phyloP scores from a whole-genome alignment of 2,329 filamentous ascomycete genomes.

The Capronia coronata region DNA sequence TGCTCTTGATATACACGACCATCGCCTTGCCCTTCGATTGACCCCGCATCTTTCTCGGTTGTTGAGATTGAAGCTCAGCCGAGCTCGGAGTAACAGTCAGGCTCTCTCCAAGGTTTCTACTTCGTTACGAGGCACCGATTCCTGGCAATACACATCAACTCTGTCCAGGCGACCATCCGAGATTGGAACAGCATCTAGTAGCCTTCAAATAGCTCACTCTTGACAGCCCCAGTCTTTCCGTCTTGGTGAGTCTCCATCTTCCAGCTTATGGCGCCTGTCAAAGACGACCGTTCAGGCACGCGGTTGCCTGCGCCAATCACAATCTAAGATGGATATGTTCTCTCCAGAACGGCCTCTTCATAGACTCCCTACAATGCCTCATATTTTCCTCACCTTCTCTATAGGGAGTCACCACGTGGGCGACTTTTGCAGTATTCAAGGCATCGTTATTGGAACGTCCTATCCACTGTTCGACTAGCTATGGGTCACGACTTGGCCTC shows the following conservation, averaged over 20 bases:
- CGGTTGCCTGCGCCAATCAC: not conserved
- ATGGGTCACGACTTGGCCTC: not conserved
- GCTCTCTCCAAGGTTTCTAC: too few relatives aligned
- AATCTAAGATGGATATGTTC: not conserved
- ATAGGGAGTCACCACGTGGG: not conserved
- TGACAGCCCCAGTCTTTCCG: not conserved
- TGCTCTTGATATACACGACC: not conserved
- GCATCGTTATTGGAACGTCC: not conserved
- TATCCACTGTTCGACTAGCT: not conserved
- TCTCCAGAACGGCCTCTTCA: not conserved
- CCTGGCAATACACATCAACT: too few relatives aligned
- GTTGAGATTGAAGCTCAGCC: too few relatives aligned
- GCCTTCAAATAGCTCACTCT: not conserved
- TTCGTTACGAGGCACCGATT: too few relatives aligned
- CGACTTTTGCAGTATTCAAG: not conserved
- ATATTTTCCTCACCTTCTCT: not conserved
- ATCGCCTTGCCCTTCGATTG: too few relatives aligned
- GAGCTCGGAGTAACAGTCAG: too few relatives aligned
- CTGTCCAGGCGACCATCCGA: too few relatives aligned
- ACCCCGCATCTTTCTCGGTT: constrained; percentile 1
- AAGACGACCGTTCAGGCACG: not conserved
- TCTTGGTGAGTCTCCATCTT: not conserved
- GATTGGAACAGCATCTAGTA: too few relatives aligned
- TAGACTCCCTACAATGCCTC: too few relatives aligned
- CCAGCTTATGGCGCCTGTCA: not conserved